phyloP scores from a whole-genome alignment of 2,329 filamentous ascomycete genomes.

The Elsinoe batatas region DNA sequence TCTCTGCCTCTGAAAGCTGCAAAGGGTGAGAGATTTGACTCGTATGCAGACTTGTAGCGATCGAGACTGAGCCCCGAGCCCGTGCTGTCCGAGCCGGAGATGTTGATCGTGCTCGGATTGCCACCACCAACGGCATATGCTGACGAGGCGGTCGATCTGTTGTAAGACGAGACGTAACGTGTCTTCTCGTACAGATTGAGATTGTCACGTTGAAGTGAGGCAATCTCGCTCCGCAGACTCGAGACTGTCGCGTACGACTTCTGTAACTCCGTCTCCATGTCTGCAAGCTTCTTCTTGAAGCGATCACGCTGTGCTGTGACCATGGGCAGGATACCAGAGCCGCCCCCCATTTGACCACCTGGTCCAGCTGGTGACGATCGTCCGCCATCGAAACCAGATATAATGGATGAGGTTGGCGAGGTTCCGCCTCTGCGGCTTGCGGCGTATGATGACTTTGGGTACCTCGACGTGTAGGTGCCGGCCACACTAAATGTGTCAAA shows the following conservation, averaged over 20 bases:
- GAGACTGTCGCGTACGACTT: slow-evolving; percentile 74
- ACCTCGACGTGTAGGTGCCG: slow-evolving; percentile 76
- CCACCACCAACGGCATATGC: slow-evolving; percentile 49
- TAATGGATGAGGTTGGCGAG: slow-evolving; percentile 94
- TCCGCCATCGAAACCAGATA: slow-evolving; percentile 73
- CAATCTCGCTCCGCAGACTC: slow-evolving; percentile 79
- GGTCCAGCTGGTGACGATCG: slow-evolving; percentile 40
- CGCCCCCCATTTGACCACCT: slow-evolving; percentile 55
- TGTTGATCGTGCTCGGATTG: slow-evolving; percentile 60
- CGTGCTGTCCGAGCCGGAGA: slow-evolving; percentile 43
- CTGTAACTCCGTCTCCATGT: slow-evolving; percentile 83
- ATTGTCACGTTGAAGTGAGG: slow-evolving; percentile 91
- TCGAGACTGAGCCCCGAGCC: slow-evolving; percentile 61
- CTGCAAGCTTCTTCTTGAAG: slow-evolving; percentile 90
- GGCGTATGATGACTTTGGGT: slow-evolving; percentile 53
- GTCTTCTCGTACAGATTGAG: slow-evolving; percentile 95
- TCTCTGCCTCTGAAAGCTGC: slow-evolving; percentile 92
- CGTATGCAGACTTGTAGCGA: slow-evolving; percentile 84
- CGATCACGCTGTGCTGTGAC: slow-evolving; percentile 94
- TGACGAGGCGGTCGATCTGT: slow-evolving; percentile 47
- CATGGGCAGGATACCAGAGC: slow-evolving; percentile 91
- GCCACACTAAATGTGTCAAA: slow-evolving; percentile 89
- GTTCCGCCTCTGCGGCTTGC: slow-evolving; percentile 56
- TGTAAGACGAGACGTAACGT: slow-evolving; percentile 90
- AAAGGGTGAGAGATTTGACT: slow-evolving; percentile 91